Evolutionary conservation across 768 basidiomycete species (phyloP).

Genomic region (Lactarius psammicola): DNA sequence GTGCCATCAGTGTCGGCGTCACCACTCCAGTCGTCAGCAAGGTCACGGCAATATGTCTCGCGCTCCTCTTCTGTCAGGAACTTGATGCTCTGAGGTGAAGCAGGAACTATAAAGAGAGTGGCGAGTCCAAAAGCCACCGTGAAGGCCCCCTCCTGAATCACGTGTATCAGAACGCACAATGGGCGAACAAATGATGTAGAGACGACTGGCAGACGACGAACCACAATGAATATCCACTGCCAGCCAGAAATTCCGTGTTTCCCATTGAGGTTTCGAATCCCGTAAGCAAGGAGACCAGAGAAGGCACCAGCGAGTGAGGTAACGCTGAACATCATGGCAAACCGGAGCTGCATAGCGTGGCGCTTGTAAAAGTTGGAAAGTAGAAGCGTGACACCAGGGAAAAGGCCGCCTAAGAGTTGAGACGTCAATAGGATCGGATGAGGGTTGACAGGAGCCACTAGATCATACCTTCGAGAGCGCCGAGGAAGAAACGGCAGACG

Average conservation of each 20-base stretch:
- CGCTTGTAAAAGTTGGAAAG: conserved; percentile 34
- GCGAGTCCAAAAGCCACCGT: conserved; percentile 55
- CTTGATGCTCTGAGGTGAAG: conserved; percentile 41
- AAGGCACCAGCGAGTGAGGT: conserved; percentile 55
- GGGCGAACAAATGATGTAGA: no score
- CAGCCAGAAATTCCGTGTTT: conserved; percentile 53
- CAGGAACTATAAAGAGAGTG: conserved; percentile 51
- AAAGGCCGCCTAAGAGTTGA: conserved; percentile 40
- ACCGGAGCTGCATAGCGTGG: conserved; percentile 34
- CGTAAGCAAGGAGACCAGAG: conserved; percentile 61
- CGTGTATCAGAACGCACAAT: not conserved
- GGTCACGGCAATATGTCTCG: conserved; percentile 38
- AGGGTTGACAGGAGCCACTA: not conserved
- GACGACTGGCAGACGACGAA: conserved; percentile 31
- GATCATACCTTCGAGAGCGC: conserved; percentile 53
- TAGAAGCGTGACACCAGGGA: conserved; percentile 37
- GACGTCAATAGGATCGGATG: not conserved
- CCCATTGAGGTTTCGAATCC: conserved; percentile 55
- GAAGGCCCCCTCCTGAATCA: conserved; percentile 53
- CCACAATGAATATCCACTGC: conserved; percentile 66
- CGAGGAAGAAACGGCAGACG: conserved; percentile 48
- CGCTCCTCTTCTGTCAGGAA: conserved; percentile 55
- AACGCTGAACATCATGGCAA: conserved; percentile 44
- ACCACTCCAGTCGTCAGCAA: conserved; percentile 31
- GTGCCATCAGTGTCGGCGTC: conserved; percentile 42